Conservation (phyloP, 1,139 yeast species). For the Kurtzmaniella quercitrusa region DNA sequence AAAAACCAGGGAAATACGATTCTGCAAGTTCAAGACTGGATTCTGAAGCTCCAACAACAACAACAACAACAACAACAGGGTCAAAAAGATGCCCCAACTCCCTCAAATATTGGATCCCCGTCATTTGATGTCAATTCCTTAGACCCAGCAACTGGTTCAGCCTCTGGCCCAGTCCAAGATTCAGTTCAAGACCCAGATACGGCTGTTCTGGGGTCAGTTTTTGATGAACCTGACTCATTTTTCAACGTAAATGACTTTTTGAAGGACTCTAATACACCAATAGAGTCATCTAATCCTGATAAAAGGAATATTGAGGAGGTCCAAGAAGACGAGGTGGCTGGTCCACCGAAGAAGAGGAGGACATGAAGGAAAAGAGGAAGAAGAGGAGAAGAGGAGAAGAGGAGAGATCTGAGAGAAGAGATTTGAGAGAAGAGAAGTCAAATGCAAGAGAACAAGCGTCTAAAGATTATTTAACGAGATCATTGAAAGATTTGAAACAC, state of each 20-base stretch:
- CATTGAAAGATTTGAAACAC: too few relatives aligned
- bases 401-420: too few relatives aligned
- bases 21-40: slow-evolving; percentile 59
- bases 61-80: slow-evolving; percentile 22
- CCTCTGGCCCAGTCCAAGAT: too few relatives aligned
- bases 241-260: slow-evolving; percentile 39
- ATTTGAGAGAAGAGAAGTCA: too few relatives aligned
- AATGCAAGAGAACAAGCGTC: too few relatives aligned
- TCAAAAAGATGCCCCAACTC: slow-evolving; percentile 8
- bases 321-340: slow-evolving; percentile 13
- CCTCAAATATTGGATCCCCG: background rate
- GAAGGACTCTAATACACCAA: slow-evolving; percentile 12
- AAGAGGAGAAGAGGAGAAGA: too few relatives aligned
- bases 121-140: slow-evolving; percentile 21
- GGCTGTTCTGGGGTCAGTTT: background rate
- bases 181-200: background rate
- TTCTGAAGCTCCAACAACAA: slow-evolving; percentile 39
- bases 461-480: too few relatives aligned
- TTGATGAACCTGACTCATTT: background rate
- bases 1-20: slow-evolving; percentile 51
- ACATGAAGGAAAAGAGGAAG: background rate
- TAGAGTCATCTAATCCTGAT: slow-evolving; percentile 3
- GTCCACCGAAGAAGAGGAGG: slow-evolving; percentile 2
- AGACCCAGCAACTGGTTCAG: background rate
- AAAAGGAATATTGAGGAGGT: slow-evolving; percentile 19